These are phyloP conservation scores for Lactifluus volemus DNA, from an alignment of 768 basidiomycete genomes.

Conservation along the genomic window DNA sequence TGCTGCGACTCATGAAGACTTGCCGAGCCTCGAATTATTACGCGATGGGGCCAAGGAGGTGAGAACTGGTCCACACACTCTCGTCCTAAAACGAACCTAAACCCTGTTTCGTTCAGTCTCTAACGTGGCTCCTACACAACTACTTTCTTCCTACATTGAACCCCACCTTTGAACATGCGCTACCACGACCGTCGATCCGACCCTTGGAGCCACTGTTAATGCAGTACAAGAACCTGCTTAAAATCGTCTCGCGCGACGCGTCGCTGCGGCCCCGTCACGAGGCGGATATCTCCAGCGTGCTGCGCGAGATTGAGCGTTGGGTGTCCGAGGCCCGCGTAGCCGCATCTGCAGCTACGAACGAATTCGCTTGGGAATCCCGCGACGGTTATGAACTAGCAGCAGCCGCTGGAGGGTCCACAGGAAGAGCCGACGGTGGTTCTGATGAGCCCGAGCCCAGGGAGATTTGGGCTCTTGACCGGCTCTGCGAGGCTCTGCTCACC, in stretches of 20 bases:
- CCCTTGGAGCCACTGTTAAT: slow-evolving; percentile 61
- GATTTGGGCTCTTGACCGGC: slow-evolving; percentile 53
- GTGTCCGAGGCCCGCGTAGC: slow-evolving; percentile 63
- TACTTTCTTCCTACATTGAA: slow-evolving; percentile 77
- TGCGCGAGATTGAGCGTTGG: slow-evolving; percentile 70
- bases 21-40: slow-evolving; percentile 76
- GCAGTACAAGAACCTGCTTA: slow-evolving; percentile 62
- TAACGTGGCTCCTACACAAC: slow-evolving; percentile 75
- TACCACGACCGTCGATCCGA: slow-evolving; percentile 34
- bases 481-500: slow-evolving; percentile 60
- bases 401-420: not conserved
- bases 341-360: slow-evolving; percentile 36
- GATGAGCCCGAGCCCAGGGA: slow-evolving; percentile 47
- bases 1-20: slow-evolving; percentile 91
- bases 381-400: slow-evolving; percentile 1
- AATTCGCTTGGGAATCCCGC: slow-evolving; percentile 37
- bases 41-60: slow-evolving; percentile 73
- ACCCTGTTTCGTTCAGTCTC: slow-evolving; percentile 40
- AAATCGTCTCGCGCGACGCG: slow-evolving; percentile 53
- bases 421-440: slow-evolving; percentile 20
- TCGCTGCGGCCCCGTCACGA: slow-evolving; percentile 47
- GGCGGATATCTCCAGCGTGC: slow-evolving; percentile 37
- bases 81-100: not conserved
- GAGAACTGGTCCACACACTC: not conserved
- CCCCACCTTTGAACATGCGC: slow-evolving; percentile 28